phyloP scores from a whole-genome alignment of 441 rosid species.

The Erodium moschatum region DNA sequence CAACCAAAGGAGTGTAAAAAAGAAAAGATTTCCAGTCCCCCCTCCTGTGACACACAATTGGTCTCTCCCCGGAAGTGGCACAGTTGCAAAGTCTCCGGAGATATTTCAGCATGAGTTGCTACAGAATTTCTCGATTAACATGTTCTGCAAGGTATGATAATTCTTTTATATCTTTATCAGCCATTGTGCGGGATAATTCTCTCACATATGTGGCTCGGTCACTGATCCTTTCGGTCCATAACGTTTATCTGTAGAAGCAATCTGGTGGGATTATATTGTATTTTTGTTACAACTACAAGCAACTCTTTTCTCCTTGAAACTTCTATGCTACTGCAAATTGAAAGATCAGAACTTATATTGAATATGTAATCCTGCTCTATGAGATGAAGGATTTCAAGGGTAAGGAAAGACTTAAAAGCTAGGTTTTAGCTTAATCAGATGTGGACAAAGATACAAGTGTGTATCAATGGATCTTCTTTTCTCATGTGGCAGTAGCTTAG shows the following conservation, averaged over 20 bases:
- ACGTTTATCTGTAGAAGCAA: neutral
- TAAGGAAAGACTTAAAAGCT: neutral
- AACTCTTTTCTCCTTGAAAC: neutral
- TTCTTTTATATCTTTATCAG: too few relatives aligned
- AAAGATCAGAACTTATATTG: neutral
- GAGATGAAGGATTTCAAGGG: neutral
- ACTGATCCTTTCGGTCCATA: neutral
- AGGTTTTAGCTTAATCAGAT: neutral
- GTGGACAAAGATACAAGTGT: too few relatives aligned
- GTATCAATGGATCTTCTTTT: too few relatives aligned
- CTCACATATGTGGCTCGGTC: neutral
- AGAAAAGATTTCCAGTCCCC: constrained; percentile 73
- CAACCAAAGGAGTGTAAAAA: constrained; percentile 57
- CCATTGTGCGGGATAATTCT: too few relatives aligned
- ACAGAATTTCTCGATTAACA: constrained; percentile 83
- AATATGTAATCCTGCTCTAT: neutral
- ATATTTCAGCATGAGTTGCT: constrained; percentile 99
- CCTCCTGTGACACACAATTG: constrained; percentile 94
- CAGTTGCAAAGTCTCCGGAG: constrained; percentile 63
- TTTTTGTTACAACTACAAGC: neutral
- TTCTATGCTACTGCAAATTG: neutral
- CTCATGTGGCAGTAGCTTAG: too few relatives aligned
- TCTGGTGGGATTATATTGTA: too few relatives aligned
- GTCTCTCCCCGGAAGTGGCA: constrained; percentile 72
- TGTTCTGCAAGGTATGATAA: constrained; percentile 83